Conservation (phyloP, 2,329 filamentous ascomycete genomes). For the Corinectria fuckeliana region DNA sequence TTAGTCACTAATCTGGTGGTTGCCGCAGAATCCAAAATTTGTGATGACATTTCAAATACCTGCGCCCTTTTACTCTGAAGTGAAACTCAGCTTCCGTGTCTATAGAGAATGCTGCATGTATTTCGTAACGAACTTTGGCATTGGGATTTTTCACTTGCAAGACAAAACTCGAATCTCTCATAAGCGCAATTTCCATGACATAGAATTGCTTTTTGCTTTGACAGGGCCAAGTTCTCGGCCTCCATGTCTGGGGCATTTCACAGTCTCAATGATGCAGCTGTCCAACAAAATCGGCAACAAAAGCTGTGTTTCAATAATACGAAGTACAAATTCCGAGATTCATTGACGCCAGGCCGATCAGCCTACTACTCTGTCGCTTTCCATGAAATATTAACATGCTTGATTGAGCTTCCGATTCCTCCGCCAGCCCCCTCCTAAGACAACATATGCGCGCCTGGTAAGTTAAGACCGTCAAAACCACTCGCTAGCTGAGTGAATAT, state of each 20-base stretch:
- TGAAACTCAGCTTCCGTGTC: too few relatives aligned
- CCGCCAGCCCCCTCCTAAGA: background rate
- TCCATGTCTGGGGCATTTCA: too few relatives aligned
- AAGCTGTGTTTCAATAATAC: background rate
- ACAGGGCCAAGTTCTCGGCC: background rate
- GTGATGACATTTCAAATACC: background rate
- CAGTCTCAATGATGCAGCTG: too few relatives aligned
- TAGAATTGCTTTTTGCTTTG: background rate
- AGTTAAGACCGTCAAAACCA: background rate
- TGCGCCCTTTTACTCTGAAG: background rate
- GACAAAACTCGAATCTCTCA: too few relatives aligned
- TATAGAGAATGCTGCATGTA: too few relatives aligned
- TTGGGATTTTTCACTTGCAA: too few relatives aligned
- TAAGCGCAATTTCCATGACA: background rate
- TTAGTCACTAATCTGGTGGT: background rate
- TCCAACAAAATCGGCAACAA: background rate
- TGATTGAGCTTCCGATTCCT: background rate
- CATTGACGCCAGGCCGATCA: background rate
- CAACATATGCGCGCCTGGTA: slow-evolving; percentile 2
- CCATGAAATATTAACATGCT: slow-evolving; percentile 1
- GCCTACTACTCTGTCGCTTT: slow-evolving; percentile 7
- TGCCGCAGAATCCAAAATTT: background rate
- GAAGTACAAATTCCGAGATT: background rate
- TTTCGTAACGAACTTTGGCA: too few relatives aligned
- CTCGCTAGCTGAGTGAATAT: background rate